A percentile compares a stretch with the other conserved stretches of the same genome.
phyloP scores from a whole-genome alignment of 139 green algal species.

The Chloropicon primus region DNA sequence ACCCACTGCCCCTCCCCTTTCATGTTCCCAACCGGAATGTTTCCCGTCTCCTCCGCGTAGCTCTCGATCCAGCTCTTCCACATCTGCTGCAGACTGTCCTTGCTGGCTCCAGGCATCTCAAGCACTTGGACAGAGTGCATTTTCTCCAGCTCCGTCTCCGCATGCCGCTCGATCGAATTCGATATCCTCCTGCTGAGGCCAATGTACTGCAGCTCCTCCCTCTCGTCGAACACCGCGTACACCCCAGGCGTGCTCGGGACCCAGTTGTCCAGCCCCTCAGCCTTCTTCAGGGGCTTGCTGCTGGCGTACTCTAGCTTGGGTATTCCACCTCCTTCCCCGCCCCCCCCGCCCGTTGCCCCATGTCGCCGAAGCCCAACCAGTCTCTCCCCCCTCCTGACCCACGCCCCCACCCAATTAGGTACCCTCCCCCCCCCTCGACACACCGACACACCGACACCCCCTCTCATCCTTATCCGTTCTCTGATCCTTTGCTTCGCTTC shows the following conservation, averaged over 20 bases:
- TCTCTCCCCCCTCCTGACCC: too few species aligned
- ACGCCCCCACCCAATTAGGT: too few species aligned
- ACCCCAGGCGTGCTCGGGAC: conserved; percentile 5
- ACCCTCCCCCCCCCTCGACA: too few species aligned
- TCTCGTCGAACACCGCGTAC: conserved; percentile 20
- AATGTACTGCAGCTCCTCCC: conserved; percentile 18
- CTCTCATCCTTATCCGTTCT: too few species aligned
- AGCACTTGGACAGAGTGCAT: conserved; percentile 31
- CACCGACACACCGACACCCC: too few species aligned
- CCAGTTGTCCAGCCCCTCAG: background rate
- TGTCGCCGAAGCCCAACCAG: too few species aligned
- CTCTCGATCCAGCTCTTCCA: conserved; percentile 74
- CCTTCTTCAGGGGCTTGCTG: background rate
- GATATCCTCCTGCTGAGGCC: conserved; percentile 18
- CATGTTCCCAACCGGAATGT: conserved; percentile 64
- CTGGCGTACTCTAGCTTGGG: background rate
- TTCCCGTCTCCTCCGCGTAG: conserved; percentile 36
- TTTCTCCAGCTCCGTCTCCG: background rate
- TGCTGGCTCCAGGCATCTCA: conserved; percentile 27
- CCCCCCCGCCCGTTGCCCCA: too few species aligned
- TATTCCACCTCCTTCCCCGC: background rate
- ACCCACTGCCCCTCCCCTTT: conserved; percentile 53
- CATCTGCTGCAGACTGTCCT: conserved; percentile 49
- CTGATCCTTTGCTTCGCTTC: too few species aligned
- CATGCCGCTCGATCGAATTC: background rate